Percentiles rank a stretch among this genome's conserved stretches.
These are phyloP conservation scores for Echinochloa phyllopogon DNA, from an alignment of 176 grass and related monocot species.

Conservation along the genomic window DNA sequence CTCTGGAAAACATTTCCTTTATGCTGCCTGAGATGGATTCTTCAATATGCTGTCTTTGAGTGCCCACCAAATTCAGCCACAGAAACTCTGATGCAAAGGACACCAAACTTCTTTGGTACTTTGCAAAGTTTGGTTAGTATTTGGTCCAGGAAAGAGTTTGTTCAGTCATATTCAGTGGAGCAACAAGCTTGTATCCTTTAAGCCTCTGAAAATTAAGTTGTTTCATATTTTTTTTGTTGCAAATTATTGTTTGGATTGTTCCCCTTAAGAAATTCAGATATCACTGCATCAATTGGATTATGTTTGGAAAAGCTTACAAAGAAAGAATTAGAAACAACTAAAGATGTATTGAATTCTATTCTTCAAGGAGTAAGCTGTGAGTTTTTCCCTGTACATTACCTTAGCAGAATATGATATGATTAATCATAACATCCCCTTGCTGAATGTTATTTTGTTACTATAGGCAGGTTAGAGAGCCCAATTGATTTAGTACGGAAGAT, in stretches of 20 bases:
- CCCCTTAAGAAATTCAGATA: slow-evolving; percentile 73
- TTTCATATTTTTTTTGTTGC: slow-evolving; percentile 34
- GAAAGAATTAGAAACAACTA: slow-evolving; percentile 79
- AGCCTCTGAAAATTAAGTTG: slow-evolving; percentile 36
- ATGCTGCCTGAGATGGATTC: slow-evolving; percentile 87
- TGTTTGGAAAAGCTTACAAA: slow-evolving; percentile 83
- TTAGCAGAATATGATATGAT: slow-evolving; percentile 31
- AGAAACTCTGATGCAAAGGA: slow-evolving; percentile 52
- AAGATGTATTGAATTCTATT: slow-evolving; percentile 85
- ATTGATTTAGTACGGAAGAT: slow-evolving; percentile 87
- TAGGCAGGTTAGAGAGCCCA: slow-evolving; percentile 96
- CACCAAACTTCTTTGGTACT: slow-evolving; percentile 56
- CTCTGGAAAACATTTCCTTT: slow-evolving; percentile 95
- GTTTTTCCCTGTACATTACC: slow-evolving; percentile 33
- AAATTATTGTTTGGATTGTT: slow-evolving; percentile 43
- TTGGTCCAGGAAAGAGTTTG: slow-evolving; percentile 90
- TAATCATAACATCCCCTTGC: slow-evolving; percentile 27
- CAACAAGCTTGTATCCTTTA: slow-evolving; percentile 99
- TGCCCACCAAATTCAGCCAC: slow-evolving; percentile 56
- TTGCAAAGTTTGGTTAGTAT: slow-evolving; percentile 62
- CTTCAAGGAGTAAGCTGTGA: slow-evolving; percentile 97
- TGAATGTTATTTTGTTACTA: slow-evolving; percentile 44
- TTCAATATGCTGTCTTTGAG: slow-evolving; percentile 91
- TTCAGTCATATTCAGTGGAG: slow-evolving; percentile 93
- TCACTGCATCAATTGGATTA: slow-evolving; percentile 90